These are phyloP conservation scores for Kickxella alabastrina DNA, from an alignment of 192 early-diverging fungal species.

Conservation along the genomic window DNA sequence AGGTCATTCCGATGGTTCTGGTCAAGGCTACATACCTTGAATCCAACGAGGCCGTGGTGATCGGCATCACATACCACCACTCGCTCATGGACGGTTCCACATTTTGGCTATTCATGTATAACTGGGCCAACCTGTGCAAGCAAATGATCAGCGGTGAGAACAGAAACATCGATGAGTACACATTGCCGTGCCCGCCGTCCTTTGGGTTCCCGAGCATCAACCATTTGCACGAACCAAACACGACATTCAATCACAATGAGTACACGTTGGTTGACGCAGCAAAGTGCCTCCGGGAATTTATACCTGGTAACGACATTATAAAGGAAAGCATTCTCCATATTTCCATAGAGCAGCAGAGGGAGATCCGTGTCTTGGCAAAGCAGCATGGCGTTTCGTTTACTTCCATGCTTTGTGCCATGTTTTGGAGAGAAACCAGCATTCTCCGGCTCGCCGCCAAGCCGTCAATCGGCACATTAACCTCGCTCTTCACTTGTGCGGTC, in stretches of 20 bases:
- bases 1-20: slow-evolving; percentile 37
- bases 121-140: slow-evolving; percentile 37
- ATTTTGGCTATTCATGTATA: slow-evolving; percentile 46
- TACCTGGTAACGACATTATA: slow-evolving; percentile 12
- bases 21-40: slow-evolving; percentile 32
- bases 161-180: neutral
- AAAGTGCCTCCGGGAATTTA: slow-evolving; percentile 18
- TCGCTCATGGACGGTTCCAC: slow-evolving; percentile 45
- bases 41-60: slow-evolving; percentile 14
- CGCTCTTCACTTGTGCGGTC: slow-evolving; percentile 43
- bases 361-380: slow-evolving; percentile 26
- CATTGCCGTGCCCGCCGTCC: slow-evolving; percentile 26
- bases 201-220: slow-evolving; percentile 31
- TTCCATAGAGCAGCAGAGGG: slow-evolving; percentile 23
- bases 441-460: slow-evolving; percentile 18
- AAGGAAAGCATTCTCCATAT: slow-evolving; percentile 20
- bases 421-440: slow-evolving; percentile 36
- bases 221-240: slow-evolving; percentile 7
- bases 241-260: slow-evolving; percentile 30
- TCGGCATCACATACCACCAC: slow-evolving; percentile 47
- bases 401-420: slow-evolving; percentile 32
- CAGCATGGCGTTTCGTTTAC: slow-evolving; percentile 24
- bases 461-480: slow-evolving; percentile 1
- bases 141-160: neutral
- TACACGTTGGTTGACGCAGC: slow-evolving; percentile 24